These are phyloP conservation scores for Pseudomonodictys pantanalensis DNA, from an alignment of 495 filamentous ascomycete species.

Conservation along the genomic window DNA sequence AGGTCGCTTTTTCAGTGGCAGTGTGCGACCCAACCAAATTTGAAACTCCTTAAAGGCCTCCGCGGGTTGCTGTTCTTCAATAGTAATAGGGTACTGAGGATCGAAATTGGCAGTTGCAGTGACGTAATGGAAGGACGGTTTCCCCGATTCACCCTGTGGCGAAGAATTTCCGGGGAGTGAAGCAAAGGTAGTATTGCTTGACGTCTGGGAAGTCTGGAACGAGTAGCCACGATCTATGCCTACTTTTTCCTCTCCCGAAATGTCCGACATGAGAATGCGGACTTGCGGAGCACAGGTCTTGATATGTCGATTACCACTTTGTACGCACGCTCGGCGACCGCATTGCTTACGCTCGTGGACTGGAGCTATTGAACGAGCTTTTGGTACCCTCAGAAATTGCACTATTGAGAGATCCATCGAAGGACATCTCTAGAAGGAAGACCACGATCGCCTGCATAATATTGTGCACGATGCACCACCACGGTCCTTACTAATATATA, in stretches of 20 bases:
- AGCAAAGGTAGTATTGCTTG: too few species aligned
- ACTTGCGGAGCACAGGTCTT: not conserved
- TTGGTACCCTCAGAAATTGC: not conserved
- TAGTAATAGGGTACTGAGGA: too few species aligned
- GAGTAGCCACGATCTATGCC: too few species aligned
- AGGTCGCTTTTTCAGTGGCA: too few species aligned
- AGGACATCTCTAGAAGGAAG: constrained; percentile 20
- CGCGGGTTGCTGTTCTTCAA: too few species aligned
- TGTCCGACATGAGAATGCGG: not conserved
- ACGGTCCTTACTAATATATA: constrained; percentile 9
- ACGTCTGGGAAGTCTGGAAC: too few species aligned
- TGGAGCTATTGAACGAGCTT: constrained; percentile 18
- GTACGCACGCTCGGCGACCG: not conserved
- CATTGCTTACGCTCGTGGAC: not conserved
- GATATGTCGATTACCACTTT: constrained; percentile 1
- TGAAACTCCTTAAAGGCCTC: too few species aligned
- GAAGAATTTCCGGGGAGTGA: too few species aligned
- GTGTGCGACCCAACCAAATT: too few species aligned
- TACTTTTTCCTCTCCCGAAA: not conserved
- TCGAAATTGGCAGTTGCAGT: too few species aligned
- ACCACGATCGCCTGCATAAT: constrained; percentile 29
- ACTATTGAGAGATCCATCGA: constrained; percentile 1
- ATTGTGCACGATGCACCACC: constrained; percentile 26
- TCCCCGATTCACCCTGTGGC: too few species aligned
- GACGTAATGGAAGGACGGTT: too few species aligned